Conservation (phyloP, 108 stramenopile genomes). For the Fistulifera solaris region DNA sequence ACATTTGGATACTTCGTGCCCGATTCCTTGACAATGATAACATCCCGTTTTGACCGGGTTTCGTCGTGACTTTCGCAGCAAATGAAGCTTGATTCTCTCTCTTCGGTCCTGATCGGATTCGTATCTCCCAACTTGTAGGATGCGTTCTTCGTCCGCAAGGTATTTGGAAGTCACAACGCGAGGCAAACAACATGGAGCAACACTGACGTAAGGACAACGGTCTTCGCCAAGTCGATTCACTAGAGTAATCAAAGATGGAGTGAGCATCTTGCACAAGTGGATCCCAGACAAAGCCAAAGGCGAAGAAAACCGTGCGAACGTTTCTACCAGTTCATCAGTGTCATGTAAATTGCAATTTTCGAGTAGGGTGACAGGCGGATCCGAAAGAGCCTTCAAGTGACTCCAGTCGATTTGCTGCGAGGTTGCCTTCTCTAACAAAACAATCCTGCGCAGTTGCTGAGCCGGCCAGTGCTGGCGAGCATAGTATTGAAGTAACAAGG, state of each 20-base stretch:
- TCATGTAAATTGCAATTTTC: conserved; percentile 52
- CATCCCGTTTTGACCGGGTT: conserved; percentile 15
- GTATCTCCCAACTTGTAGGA: conserved; percentile 20
- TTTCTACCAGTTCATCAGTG: conserved; percentile 39
- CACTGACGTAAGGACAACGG: conserved; percentile 36
- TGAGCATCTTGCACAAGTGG: conserved; percentile 59
- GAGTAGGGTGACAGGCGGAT: conserved; percentile 39
- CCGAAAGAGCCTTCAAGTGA: conserved; percentile 40
- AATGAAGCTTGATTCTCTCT: conserved; percentile 5
- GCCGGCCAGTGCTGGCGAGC: conserved; percentile 3
- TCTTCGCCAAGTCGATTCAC: conserved; percentile 45
- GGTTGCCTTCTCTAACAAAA: conserved; percentile 56
- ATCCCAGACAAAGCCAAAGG: conserved; percentile 54
- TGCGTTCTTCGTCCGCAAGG: conserved; percentile 1
- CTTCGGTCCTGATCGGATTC: conserved; percentile 2
- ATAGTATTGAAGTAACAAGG: conserved; percentile 46
- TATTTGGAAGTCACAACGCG: conserved; percentile 18
- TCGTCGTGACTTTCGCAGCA: conserved; percentile 13
- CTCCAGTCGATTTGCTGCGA: conserved; percentile 43
- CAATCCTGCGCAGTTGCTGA: conserved; percentile 21
- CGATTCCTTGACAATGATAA: conserved; percentile 32
- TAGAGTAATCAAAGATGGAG: conserved; percentile 45
- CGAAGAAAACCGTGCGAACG: conserved; percentile 16
- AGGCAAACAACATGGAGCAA: conserved; percentile 67
- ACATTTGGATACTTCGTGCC: conserved; percentile 29